Percentiles rank a stretch among this genome's conserved stretches.
phyloP scores from a whole-genome alignment of 768 basidiomycete genomes.

The Podaxis sp. region DNA sequence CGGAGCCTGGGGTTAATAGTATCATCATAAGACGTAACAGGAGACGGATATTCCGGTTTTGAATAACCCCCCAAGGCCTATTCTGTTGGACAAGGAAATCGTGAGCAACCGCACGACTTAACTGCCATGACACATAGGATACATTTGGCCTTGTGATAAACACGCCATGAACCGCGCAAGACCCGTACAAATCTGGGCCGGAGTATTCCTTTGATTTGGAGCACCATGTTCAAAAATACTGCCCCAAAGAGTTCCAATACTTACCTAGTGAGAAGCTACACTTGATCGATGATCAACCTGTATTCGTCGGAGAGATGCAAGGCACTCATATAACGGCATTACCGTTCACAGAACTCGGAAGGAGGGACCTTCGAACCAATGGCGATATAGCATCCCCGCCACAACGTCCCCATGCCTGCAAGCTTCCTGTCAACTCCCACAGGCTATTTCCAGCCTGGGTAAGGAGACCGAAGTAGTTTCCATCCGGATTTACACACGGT shows the following conservation, averaged over 20 bases:
- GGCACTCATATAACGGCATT: background rate
- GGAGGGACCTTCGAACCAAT: background rate
- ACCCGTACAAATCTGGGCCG: background rate
- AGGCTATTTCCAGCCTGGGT: background rate
- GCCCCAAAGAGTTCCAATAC: background rate
- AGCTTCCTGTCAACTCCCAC: background rate
- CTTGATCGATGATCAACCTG: background rate
- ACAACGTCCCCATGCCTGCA: background rate
- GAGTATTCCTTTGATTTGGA: background rate
- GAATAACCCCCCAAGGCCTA: background rate
- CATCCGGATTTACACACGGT: background rate
- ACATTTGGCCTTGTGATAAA: background rate
- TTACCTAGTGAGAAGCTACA: background rate
- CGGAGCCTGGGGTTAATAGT: background rate
- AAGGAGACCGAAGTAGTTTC: background rate
- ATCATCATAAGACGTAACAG: background rate
- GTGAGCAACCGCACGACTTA: background rate
- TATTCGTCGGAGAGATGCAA: background rate
- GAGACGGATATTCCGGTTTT: background rate
- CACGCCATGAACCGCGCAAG: background rate
- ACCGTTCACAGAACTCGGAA: background rate
- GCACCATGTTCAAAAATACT: background rate
- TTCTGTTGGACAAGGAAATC: background rate
- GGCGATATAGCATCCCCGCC: background rate
- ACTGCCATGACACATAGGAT: background rate